Evolutionary conservation across 2,329 filamentous ascomycete genomes (phyloP), one percentile per base, ranked within the genome.

Genomic region (Apiospora saccharicola): DNA sequence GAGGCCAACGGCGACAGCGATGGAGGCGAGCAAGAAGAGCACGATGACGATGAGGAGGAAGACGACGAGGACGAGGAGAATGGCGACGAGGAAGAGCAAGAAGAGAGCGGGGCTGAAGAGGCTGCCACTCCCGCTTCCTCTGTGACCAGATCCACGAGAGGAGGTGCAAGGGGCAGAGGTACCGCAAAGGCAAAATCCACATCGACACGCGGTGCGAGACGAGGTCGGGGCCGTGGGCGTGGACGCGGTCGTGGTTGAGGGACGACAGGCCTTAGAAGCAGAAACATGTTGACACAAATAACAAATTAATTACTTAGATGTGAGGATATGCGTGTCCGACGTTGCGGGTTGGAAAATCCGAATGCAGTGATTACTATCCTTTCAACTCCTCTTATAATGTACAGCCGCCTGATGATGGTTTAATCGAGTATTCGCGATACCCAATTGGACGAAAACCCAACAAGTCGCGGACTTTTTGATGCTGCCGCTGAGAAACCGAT

Each of bases 1-100:
- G 70, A 81, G 76, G 53, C 74, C 73, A 72, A 73, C 43, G 78
- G 80, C 44, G 68, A 74, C 4, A 67, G 76, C 1, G 71, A 71
- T 2, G 73, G 74, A 0, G 71, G 70, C 3, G 74, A 76, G 1
- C 34, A 69, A 2, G 72, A 75, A 1, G 75, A 73, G 1, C 73
- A 73, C 13, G 75, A 73, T 0, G 75, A 74, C 7, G 72, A 71
- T 1, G 74, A 74, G 6, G 74, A 76, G 5, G 75, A 75, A 12
- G 74, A 46, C 4, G 74, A 75, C 13, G 76, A 75, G 7, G 73
- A 75, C 1, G 72, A 74, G 3, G 74, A 74, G 6, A 74, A 76
- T 12, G 75, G 74, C 10, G 74, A 46, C 2, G 74, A 75, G 34
- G 76, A 75, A 19, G 73, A 76, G 22, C 67, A 73, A 19, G 73